Evolutionary conservation across 805 yeast genomes (phyloP), one percentile per base, ranked within the genome.

Genomic region (Kuraishia capsulata): DNA sequence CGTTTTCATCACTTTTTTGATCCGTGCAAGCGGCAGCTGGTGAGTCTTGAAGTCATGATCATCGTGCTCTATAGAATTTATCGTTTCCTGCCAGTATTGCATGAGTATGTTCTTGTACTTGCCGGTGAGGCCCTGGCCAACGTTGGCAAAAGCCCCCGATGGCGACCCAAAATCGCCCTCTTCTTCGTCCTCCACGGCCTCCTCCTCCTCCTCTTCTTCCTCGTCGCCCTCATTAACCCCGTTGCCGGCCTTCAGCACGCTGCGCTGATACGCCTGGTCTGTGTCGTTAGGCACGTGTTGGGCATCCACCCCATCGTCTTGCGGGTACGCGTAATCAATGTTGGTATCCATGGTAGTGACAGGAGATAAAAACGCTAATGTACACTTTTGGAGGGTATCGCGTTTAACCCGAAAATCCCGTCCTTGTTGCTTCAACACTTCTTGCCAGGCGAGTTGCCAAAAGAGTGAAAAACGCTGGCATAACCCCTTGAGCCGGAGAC

Each of bases 81-180:
- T 89, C 11, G 95, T 81, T 49, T 85, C 94, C 62, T 92, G 98
- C 98, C 98, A 92, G 57, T 90, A 92, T 44, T 85, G 89, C 75
- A 94, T 81, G 89, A 92, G 84, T 66, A 81, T 73, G 48, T 85
- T 89, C 42, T 87, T 73, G 59, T 88, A 81, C 41, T 77, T 74
- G 2, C 96, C 96, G 5, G 70, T 68, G 17, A 90, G 65, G 1
- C 97, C 97, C 53, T 88, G 97, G 2, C 95, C 96, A 5, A 92
- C 97, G 57, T 92, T 92, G 43, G 76, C 59, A 47, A 61, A 61
- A 1, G 65, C 65, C 5, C 64, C 62, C 4, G 56, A 46, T 1
- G 61, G 56, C 5, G 51, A 56, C 10, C 65, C 67, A 36, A 53
- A 44, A 20, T 59, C 63, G 38, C 57, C 62, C 5, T 52, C 60